Evolutionary conservation across 345 rosid species (phyloP).

Genomic region (Melaleuca quinquenervia): DNA sequence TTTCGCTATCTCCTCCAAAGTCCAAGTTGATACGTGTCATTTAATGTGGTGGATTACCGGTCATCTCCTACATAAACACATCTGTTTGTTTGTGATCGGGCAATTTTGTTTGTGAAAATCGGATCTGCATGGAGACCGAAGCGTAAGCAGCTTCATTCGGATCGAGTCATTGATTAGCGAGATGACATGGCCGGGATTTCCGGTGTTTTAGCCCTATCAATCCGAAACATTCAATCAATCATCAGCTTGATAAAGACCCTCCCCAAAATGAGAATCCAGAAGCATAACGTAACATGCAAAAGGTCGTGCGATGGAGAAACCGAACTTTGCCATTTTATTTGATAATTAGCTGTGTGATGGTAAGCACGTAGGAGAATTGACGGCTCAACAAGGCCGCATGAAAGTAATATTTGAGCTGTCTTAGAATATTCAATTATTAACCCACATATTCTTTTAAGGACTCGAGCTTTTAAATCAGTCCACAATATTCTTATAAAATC

Average conservation of each 20-base stretch:
- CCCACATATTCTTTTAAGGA: too few species aligned
- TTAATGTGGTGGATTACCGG: background rate
- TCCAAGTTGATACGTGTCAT: background rate
- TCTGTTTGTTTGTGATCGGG: background rate
- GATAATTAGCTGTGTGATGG: background rate
- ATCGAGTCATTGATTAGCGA: conserved; percentile 1
- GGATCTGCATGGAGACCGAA: conserved; percentile 8
- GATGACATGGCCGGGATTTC: conserved; percentile 14
- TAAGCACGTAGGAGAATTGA: too few species aligned
- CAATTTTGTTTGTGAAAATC: background rate
- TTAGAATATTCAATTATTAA: too few species aligned
- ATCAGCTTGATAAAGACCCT: background rate
- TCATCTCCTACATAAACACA: background rate
- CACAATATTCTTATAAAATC: too few species aligned
- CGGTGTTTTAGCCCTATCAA: conserved; percentile 3
- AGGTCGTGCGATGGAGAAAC: background rate
- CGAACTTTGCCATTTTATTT: background rate
- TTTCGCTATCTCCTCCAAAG: background rate
- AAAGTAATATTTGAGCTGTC: too few species aligned
- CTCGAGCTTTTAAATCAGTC: too few species aligned
- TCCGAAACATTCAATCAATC: too few species aligned
- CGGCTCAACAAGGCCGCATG: too few species aligned
- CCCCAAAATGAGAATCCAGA: background rate
- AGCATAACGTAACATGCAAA: background rate
- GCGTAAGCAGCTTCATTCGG: background rate